A percentile compares a stretch with the other conserved stretches of the same genome.
phyloP scores from a whole-genome alignment of 495 filamentous ascomycete species.

The Echria macrotheca region DNA sequence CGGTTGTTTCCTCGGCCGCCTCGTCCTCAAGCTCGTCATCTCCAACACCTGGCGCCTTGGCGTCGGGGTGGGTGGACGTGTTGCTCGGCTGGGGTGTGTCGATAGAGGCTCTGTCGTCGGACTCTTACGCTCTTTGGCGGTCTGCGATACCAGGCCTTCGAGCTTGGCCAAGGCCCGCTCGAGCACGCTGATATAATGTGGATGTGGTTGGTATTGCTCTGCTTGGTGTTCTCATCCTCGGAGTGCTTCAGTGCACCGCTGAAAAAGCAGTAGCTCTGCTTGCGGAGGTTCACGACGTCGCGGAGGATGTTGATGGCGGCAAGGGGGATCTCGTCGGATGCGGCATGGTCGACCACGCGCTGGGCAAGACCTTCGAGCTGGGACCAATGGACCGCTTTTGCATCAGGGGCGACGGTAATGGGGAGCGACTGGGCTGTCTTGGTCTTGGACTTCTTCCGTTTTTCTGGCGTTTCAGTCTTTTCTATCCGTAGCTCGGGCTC shows the following conservation, averaged over 20 bases:
- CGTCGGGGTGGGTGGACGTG: conserved; percentile 24
- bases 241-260: conserved; percentile 10
- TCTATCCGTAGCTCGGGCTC: neutral
- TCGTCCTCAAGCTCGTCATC: conserved; percentile 7
- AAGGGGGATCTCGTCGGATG: conserved; percentile 22
- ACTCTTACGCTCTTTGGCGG: neutral
- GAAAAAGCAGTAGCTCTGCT: conserved; percentile 23
- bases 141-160: conserved; percentile 8
- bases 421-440: conserved; percentile 11
- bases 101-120: neutral
- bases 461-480: neutral
- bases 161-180: conserved; percentile 21
- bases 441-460: conserved; percentile 12
- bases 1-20: conserved; percentile 5
- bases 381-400: conserved; percentile 17
- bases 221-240: conserved; percentile 13
- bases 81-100: conserved; percentile 22
- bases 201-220: conserved; percentile 19
- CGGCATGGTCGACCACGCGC: conserved; percentile 15
- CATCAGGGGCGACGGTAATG: neutral
- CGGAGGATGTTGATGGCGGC: conserved; percentile 21
- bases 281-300: conserved; percentile 25
- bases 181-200: conserved; percentile 26
- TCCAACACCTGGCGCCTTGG: conserved; percentile 9
- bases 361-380: conserved; percentile 20